Conservation (phyloP, 2,329 filamentous ascomycete genomes). For the Xylaria sp. region DNA sequence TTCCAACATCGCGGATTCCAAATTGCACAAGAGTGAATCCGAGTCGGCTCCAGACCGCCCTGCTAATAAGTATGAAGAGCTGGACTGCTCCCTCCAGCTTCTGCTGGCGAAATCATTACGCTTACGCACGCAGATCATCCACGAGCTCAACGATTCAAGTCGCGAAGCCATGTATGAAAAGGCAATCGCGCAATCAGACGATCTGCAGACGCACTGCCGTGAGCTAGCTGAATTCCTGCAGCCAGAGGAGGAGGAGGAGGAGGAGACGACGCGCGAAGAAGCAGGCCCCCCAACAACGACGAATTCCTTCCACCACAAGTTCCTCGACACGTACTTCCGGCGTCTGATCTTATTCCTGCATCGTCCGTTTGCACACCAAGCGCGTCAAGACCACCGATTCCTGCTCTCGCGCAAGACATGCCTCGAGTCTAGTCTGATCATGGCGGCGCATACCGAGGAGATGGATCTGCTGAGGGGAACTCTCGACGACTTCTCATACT, state of each 20-base stretch:
- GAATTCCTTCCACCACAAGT: conserved; percentile 41
- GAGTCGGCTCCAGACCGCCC: background rate
- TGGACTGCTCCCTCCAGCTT: conserved; percentile 42
- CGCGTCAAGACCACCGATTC: conserved; percentile 40
- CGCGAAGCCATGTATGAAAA: conserved; percentile 34
- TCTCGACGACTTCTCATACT: conserved; percentile 38
- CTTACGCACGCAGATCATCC: conserved; percentile 40
- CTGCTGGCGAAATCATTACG: conserved; percentile 40
- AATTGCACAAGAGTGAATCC: conserved; percentile 6
- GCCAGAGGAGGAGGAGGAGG: background rate
- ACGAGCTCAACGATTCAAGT: conserved; percentile 38
- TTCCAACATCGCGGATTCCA: conserved; percentile 40
- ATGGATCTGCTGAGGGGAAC: conserved; percentile 25
- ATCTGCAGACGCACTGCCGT: conserved; percentile 39
- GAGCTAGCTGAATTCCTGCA: conserved; percentile 41
- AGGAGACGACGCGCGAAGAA: background rate
- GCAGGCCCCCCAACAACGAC: background rate
- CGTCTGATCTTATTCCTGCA: conserved; percentile 43
- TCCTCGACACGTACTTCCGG: conserved; percentile 44
- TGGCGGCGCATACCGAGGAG: conserved; percentile 38
- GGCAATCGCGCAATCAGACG: conserved; percentile 32
- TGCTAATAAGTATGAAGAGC: conserved; percentile 17
- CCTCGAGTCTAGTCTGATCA: conserved; percentile 43
- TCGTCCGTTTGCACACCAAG: conserved; percentile 41
- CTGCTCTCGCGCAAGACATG: conserved; percentile 43